Conservation (phyloP, 257 asterid species). For the Verbena officinalis region DNA sequence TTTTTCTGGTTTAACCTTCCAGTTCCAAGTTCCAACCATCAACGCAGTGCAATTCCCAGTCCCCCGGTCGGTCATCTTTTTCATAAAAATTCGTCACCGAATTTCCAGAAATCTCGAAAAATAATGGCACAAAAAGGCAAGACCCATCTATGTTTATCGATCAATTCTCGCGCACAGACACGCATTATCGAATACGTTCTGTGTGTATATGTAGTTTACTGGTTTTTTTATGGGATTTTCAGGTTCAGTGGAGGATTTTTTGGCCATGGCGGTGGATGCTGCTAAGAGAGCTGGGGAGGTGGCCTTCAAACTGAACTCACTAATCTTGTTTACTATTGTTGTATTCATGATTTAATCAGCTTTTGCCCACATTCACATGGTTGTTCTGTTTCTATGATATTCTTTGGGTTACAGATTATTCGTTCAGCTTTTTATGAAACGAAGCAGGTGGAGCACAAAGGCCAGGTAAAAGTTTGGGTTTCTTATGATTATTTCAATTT, state of each 20-base stretch:
- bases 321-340: not conserved
- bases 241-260: conserved; percentile 59
- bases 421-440: conserved; percentile 55
- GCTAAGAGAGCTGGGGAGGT: conserved; percentile 84
- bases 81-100: not conserved
- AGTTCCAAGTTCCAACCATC: not conserved
- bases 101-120: not conserved
- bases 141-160: not conserved
- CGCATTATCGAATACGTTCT: not conserved
- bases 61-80: too few relatives aligned
- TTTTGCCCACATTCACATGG: not conserved
- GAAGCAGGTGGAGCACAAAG: conserved; percentile 77
- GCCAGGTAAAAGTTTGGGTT: conserved; percentile 43
- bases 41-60: not conserved
- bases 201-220: not conserved
- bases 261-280: conserved; percentile 68
- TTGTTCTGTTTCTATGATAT: not conserved
- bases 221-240: conserved; percentile 23
- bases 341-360: not conserved
- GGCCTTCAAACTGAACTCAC: not conserved
- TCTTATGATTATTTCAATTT: not conserved
- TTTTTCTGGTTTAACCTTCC: not conserved
- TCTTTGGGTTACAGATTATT: conserved; percentile 45
- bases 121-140: conserved; percentile 53
- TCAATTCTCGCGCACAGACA: not conserved